These are phyloP conservation scores for Eimeria praecox DNA, from an alignment of 169 alveolate species.

Conservation along the genomic window DNA sequence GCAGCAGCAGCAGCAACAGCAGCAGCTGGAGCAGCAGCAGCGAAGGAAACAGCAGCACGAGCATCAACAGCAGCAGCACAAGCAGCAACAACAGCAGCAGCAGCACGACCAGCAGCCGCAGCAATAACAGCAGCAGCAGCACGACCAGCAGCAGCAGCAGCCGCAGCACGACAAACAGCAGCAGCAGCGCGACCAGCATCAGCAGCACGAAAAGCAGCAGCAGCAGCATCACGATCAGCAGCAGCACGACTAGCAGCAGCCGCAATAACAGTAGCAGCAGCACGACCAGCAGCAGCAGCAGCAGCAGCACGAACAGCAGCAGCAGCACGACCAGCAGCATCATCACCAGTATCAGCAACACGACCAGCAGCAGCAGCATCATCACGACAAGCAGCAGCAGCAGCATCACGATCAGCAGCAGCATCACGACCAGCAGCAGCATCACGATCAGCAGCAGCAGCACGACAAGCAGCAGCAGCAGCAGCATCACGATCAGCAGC, in stretches of 20 bases:
- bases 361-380: slow-evolving; percentile 12
- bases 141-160: slow-evolving; percentile 4
- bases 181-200: too few species aligned
- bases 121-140: slow-evolving; percentile 63
- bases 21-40: slow-evolving; percentile 17
- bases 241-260: too few species aligned
- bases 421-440: slow-evolving; percentile 25
- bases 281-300: slow-evolving; percentile 1
- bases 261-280: too few species aligned
- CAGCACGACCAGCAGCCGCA: too few species aligned
- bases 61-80: not conserved
- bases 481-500: not conserved
- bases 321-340: slow-evolving; percentile 15
- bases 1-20: slow-evolving; percentile 45
- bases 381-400: not conserved
- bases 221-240: slow-evolving; percentile 16
- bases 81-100: not conserved
- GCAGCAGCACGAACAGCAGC: slow-evolving; percentile 45
- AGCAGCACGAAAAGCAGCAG: not conserved
- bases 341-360: slow-evolving; percentile 1
- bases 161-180: too few species aligned
- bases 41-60: too few species aligned
- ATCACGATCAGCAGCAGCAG: not conserved
- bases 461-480: not conserved
- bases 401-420: slow-evolving; percentile 8